These are phyloP conservation scores for Eucalyptus marginata DNA, from an alignment of 345 rosid genomes.

Conservation along the genomic window DNA sequence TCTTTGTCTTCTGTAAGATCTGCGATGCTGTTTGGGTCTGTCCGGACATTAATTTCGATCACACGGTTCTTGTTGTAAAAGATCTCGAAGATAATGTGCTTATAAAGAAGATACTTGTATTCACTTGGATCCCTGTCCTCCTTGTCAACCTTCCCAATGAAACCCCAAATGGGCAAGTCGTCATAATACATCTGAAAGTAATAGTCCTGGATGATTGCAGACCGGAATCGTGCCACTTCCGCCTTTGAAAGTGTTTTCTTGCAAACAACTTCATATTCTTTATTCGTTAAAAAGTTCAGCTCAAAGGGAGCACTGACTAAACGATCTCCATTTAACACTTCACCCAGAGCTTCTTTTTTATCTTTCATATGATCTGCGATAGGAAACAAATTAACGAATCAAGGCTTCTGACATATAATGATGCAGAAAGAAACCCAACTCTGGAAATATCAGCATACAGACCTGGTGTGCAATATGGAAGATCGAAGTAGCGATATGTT, in stretches of 20 bases:
- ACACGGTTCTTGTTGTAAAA: slow-evolving; percentile 36
- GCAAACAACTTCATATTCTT: background rate
- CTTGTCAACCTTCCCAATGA: slow-evolving; percentile 35
- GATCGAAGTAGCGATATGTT: slow-evolving; percentile 79
- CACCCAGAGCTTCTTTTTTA: slow-evolving; percentile 3
- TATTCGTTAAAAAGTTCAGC: background rate
- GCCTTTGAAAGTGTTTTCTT: background rate
- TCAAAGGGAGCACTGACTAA: slow-evolving; percentile 1
- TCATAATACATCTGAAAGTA: slow-evolving; percentile 47
- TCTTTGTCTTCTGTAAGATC: slow-evolving; percentile 32
- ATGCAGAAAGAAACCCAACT: background rate
- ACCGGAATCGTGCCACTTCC: slow-evolving; percentile 4
- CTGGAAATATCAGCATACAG: background rate
- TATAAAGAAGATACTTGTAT: slow-evolving; percentile 21
- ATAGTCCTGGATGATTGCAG: slow-evolving; percentile 7
- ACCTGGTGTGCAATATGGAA: slow-evolving; percentile 15
- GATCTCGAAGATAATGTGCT: slow-evolving; percentile 23
- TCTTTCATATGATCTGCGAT: background rate
- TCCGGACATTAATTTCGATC: slow-evolving; percentile 18
- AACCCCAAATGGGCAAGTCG: slow-evolving; percentile 40
- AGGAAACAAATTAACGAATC: background rate
- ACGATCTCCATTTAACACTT: slow-evolving; percentile 7
- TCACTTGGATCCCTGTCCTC: slow-evolving; percentile 25
- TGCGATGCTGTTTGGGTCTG: slow-evolving; percentile 19
- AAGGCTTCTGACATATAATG: background rate